Base-by-base conservation (phyloP, 345 rosid species). In the Conringia planisiliqua region DNA sequence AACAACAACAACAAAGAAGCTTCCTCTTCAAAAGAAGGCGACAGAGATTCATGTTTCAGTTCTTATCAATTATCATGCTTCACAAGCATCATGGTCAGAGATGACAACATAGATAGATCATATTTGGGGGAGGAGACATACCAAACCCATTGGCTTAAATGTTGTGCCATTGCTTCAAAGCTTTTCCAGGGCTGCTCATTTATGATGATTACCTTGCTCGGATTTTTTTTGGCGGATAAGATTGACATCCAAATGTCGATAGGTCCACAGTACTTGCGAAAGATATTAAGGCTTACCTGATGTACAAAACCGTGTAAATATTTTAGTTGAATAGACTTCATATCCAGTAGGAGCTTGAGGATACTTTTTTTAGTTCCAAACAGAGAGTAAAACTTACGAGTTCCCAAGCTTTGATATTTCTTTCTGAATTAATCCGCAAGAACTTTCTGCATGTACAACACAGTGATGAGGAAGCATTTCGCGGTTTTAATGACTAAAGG, bases 71-170 rank as follows among this genome's bases (percentile, higher is more conserved):
- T 61, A 43, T 46, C 54, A 27, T 62, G 22, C 32, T 65, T 76
- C 60, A 46, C 3, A 55, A 8, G 43, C 59, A 54, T 18, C 44
- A 47, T 11, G 33, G 36, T 26, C 13, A n/a, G 42, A 17, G 64
- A 17, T 33, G 26, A 62, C 48, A 32, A 52, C 30, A 57, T 3
- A 17, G 14, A n/a, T 36, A 27, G 16, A 27, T 26, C 35, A 52
- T 52, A 52, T 20, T 5, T 61, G 26, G 30, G 50, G 18, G 61
- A 74, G 42, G 54, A 69, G 3, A 33, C 85, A 30, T 85, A 91
- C 97, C 96, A 90, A 77, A 91, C 83, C 98, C 98, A 91, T 35
- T 87, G 93, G 85, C 96, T 90, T 2, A 76, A 81, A 81, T 88
- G 93, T 59, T 85, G 84, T 13, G 91, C 82, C 97, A 90, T 88